Base-by-base conservation (phyloP, 2,329 filamentous ascomycete genomes). In the Diaporthe aspalathi region DNA sequence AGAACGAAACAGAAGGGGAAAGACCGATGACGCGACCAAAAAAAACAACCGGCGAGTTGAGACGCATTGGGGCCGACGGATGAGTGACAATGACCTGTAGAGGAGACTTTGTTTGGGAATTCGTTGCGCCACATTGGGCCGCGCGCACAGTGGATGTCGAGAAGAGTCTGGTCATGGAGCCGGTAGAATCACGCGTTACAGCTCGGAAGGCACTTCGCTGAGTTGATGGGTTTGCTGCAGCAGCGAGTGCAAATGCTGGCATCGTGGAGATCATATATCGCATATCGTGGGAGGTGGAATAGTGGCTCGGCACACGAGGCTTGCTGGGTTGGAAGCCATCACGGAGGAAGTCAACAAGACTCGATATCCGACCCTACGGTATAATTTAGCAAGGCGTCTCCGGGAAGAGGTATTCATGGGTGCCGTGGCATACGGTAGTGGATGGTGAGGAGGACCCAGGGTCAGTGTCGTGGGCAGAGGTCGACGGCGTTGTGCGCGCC, bases 201-300 rank as follows among this genome's bases (percentile, higher is more conserved):
- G 20, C 47, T 54, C 45, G 67, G 11, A 72, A 70, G 20, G 70
- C 45, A 9, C 45, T 50, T 17, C 20, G 53, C 24, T 50, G 67
- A 43, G 74, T 70, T 11, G 78, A 73, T 49, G 79, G 78, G 45
- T 77, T 80, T 56, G 77, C 76, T 24, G 69, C 69, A 5, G 77
- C 76, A 50, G 78, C 72, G 40, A 81, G 71, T 27, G 78, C 73
- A 47, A 76, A 72, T 47, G 79, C 74, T n/a, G 77, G 73, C 77
- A 80, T 77, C 49, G 72, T 73, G 38, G 78, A 77, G 57, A 81
- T 76, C 20, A 78, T 78, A 8, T 77, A 77, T 35, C 78, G 79
- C 27, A 80, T 78, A 71, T 81, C 77, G 73, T 79, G 76, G 17
- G 76, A 74, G 40, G 76, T 47, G 70, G 79, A 73, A 29, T 73